Evolutionary conservation across 1,284 basidiomycete genomes (phyloP), one percentile per base, ranked within the genome.

Genomic region (Moesziomyces antarcticus): DNA sequence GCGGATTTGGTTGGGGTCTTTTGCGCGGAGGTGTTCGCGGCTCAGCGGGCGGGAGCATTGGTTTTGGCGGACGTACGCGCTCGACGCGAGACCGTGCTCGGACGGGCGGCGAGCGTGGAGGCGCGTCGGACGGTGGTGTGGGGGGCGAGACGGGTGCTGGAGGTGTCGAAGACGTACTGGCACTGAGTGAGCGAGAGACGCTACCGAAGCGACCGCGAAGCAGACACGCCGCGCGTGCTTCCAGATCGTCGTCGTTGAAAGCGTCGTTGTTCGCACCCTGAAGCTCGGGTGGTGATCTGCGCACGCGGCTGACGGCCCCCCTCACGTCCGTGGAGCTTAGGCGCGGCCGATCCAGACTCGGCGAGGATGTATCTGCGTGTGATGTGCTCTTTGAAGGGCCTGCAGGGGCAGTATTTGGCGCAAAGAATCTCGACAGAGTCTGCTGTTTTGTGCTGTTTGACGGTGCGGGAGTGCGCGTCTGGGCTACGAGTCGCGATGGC

Each of bases 341-440:
- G 20, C 27, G 50, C 24, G 37, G 18, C 18, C 43, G 43, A 2
- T n/a, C 22, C 24, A 27, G 21, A n/a, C n/a, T 27, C 37, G 46
- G 14, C 37, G 24, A 24, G 18, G 10, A n/a, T 14, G 21, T 18
- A 4, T 40, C 16, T 2, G 11, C 16, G 37, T 40, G 16, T 18
- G 13, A n/a, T 5, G 37, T 33, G 30, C 30, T 7, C 37, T 40
- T 50, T 1, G 43, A 1, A 4, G 44, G 49, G 21, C 44, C 55
- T 21, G 62, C 42, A 25, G 68, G 68, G 7, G 69, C 63, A 2
- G 69, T 61, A 18, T 64, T 50, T 0, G 70, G 50, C 35, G 57
- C 58, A 25, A 73, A 73, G 42, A 73, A 73, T 50, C 53, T 63
- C 3, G 59, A 52, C 22, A 73, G 47, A 49, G 66, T 73, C 27